Percentiles rank a stretch among this genome's conserved stretches.
Evolutionary conservation across 73 alveolate species (phyloP).

Genomic region (Paramecium bursaria): DNA sequence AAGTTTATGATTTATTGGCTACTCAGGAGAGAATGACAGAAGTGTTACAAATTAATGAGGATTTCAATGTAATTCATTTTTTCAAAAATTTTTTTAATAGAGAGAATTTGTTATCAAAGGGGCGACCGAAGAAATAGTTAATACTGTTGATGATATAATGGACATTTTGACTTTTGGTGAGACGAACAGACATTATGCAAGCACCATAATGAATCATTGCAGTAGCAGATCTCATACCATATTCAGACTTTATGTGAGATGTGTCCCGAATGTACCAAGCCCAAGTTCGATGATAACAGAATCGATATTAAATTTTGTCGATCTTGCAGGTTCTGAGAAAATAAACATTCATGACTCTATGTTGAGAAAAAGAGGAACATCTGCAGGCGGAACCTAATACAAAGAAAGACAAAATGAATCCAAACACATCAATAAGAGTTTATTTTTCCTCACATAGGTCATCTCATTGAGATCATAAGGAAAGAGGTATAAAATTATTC

Average conservation of each 20-base stretch:
- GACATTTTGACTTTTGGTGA: constrained; percentile 79
- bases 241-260: constrained; percentile 74
- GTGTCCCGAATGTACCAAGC: constrained; percentile 59
- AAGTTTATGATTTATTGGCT: constrained; percentile 91
- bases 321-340: constrained; percentile 71
- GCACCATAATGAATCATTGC: constrained; percentile 84
- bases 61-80: too few relatives aligned
- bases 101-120: constrained; percentile 86
- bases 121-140: constrained; percentile 76
- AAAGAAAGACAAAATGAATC: constrained; percentile 74
- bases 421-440: constrained; percentile 76
- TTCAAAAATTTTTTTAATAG: too few relatives aligned
- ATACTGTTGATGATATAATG: constrained; percentile 71
- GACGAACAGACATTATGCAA: constrained; percentile 79
- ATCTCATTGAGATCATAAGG: constrained; percentile 71
- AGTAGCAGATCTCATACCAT: constrained; percentile 82
- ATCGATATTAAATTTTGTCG: constrained; percentile 69
- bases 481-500: constrained; percentile 7
- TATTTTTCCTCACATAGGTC: constrained; percentile 82
- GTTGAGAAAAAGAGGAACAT: constrained; percentile 71
- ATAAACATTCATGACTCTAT: constrained; percentile 75
- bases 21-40: constrained; percentile 63
- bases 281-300: constrained; percentile 76
- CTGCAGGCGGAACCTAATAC: constrained; percentile 77
- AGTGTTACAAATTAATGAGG: constrained; percentile 74